Percentiles rank a stretch among this genome's conserved stretches.
phyloP scores from a whole-genome alignment of 768 basidiomycete genomes.

The Suillus spraguei region DNA sequence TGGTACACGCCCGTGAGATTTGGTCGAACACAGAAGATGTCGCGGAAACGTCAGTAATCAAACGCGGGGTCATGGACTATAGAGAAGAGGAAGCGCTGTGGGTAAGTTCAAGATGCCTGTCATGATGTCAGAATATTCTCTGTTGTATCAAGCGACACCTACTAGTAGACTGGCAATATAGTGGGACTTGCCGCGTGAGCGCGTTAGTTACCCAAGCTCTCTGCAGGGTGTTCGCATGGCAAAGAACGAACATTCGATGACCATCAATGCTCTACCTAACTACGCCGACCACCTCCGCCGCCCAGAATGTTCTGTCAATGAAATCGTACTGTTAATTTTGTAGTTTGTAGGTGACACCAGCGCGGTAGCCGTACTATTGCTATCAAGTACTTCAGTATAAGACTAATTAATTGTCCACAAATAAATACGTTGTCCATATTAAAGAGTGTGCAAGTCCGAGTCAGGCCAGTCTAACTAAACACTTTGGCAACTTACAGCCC shows the following conservation, averaged over 20 bases:
- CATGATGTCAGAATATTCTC: too few species aligned
- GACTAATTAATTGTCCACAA: not conserved
- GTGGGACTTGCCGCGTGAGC: too few species aligned
- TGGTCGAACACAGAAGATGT: too few species aligned
- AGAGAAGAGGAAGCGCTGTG: too few species aligned
- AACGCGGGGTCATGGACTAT: too few species aligned
- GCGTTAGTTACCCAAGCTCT: too few species aligned
- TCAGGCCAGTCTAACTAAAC: not conserved
- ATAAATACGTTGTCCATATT: not conserved
- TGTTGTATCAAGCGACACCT: too few species aligned
- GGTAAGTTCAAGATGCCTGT: too few species aligned
- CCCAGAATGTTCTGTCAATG: not conserved
- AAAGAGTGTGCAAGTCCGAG: not conserved
- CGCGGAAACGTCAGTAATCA: too few species aligned
- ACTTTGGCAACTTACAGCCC: constrained; percentile 11
- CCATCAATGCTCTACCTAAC: not conserved
- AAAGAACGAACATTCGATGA: not conserved
- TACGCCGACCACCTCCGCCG: not conserved
- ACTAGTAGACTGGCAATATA: too few species aligned
- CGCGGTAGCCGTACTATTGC: not conserved
- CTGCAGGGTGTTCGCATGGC: not conserved
- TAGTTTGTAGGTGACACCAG: not conserved
- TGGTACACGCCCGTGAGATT: too few species aligned
- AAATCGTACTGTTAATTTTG: not conserved
- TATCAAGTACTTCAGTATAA: not conserved